phyloP scores from a whole-genome alignment of 1,139 yeast species.

The Saccharomyces pastorianus region DNA sequence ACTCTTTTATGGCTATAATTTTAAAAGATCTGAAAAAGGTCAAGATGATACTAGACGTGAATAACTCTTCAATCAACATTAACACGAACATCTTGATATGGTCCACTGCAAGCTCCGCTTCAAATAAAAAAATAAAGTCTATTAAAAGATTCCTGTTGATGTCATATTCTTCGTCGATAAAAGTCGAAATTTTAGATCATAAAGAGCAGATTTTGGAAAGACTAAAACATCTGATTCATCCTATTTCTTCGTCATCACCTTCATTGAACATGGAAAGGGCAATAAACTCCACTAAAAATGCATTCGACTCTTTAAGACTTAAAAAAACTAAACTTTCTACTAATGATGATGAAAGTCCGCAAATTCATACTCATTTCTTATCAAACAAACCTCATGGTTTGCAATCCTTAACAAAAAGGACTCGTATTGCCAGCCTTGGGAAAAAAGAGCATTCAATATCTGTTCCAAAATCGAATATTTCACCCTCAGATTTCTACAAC shows the following conservation, averaged over 20 bases:
- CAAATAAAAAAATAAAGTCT: not conserved
- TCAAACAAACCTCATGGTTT: not conserved
- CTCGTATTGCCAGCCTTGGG: not conserved
- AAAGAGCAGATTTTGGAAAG: not conserved
- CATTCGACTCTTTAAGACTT: not conserved
- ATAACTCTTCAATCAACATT: not conserved
- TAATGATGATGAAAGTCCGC: not conserved
- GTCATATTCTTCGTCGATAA: not conserved
- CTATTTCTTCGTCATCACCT: not conserved
- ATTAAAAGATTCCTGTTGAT: not conserved
- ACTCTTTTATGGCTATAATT: not conserved
- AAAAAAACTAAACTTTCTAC: not conserved
- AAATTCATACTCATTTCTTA: not conserved
- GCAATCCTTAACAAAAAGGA: not conserved
- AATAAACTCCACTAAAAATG: not conserved
- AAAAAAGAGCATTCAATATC: not conserved
- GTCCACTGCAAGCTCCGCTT: not conserved
- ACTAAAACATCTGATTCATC: not conserved
- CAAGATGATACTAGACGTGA: not conserved
- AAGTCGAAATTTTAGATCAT: not conserved
- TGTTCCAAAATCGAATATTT: not conserved
- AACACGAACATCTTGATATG: not conserved
- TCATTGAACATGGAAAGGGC: not conserved
- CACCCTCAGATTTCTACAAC: not conserved
- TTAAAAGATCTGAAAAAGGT: not conserved